These are phyloP conservation scores for Solanum okadae DNA, from an alignment of 257 asterid genomes.

Conservation along the genomic window DNA sequence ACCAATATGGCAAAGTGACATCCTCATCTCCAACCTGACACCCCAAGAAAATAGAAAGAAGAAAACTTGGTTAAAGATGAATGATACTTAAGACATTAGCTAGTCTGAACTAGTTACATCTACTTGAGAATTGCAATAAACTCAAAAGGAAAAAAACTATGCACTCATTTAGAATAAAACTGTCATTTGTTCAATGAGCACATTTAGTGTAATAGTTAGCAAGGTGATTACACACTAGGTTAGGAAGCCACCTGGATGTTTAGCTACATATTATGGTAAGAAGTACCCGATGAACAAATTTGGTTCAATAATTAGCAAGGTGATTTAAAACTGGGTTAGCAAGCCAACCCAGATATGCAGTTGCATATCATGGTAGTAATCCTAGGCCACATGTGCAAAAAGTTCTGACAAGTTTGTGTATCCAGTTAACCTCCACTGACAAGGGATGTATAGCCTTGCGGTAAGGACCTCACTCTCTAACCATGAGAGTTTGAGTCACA, in stretches of 20 bases:
- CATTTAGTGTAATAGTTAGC: background rate
- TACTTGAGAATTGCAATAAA: background rate
- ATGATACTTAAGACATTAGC: background rate
- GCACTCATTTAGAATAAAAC: background rate
- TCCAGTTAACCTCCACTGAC: background rate
- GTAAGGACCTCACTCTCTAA: background rate
- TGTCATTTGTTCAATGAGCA: background rate
- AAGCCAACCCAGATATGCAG: background rate
- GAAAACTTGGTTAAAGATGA: background rate
- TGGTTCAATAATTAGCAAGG: background rate
- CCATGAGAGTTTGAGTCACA: background rate
- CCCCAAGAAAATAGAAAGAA: background rate
- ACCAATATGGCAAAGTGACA: slow-evolving; percentile 83
- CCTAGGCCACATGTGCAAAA: background rate
- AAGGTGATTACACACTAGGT: background rate
- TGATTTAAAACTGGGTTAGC: background rate
- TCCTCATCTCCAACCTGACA: slow-evolving; percentile 73
- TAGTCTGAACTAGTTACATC: background rate
- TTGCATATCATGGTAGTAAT: background rate
- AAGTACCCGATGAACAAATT: background rate
- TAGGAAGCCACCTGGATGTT: background rate
- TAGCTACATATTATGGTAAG: background rate
- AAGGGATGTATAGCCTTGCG: background rate
- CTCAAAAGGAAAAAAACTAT: background rate
- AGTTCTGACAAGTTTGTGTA: background rate